Base-by-base conservation (phyloP, 768 basidiomycete species). In the Auricularia auricula-judae region DNA sequence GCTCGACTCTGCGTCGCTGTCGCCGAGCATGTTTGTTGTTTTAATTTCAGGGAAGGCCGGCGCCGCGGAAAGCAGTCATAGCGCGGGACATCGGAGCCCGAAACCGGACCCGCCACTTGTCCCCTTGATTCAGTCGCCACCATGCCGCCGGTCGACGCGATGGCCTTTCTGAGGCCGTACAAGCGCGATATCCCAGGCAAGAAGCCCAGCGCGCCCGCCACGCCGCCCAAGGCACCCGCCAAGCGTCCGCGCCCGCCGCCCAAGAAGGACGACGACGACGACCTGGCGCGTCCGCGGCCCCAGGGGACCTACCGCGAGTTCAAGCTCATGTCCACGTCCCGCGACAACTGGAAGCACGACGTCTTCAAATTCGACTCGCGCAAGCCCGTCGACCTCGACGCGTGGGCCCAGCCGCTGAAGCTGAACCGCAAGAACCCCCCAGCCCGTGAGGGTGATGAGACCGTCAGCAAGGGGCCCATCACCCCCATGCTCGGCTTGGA, bases 291-390 rank as follows among this genome's bases (percentile, higher is more conserved):
- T 7, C 56, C 56, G 56, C 56, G 29, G 12, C 56, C 56, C 4
- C 14, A 29, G 34, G 84, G 84, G 67, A 80, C 84, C 0, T 92
- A 77, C 76, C 81, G 84, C 67, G 91, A 93, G 72, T 93, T 84
- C 77, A 82, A 82, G 71, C 83, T 93, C 70, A 82, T 91, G 74
- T 89, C 89, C 5, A 87, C 88, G 35, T 82, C 85, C 16, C 82
- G 88, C 71, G 89, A 89, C 72, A 89, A 88, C 34, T 93, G 91
- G 90, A 91, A 89, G 72, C 91, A 92, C 80, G 89, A 93, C 76
- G 84, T 94, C 65, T 91, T 94, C 88, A 92, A 92, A 74, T 92
- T 95, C 73, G 86, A 90, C 73, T 84, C 86, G 39, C 81, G 87
- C 64, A 87, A 87, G 70, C 77, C 81, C 16, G 76, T 91, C 64